Percentiles rank a stretch among this genome's conserved stretches.
phyloP scores from a whole-genome alignment of 495 filamentous ascomycete genomes.

The Penicillium flavigenum region DNA sequence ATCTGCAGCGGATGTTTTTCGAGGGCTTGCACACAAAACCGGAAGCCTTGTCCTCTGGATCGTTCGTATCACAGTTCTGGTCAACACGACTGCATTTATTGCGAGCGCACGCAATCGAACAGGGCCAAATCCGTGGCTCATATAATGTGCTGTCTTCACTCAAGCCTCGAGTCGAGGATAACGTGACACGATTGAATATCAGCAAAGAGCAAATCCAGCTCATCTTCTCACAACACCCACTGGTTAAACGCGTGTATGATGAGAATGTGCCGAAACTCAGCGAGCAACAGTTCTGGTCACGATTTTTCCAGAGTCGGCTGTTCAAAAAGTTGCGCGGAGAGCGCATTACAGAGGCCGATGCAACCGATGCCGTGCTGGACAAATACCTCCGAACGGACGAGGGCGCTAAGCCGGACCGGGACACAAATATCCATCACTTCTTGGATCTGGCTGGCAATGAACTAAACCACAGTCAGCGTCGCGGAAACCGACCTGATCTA shows the following conservation, averaged over 20 bases:
- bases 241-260: slow-evolving; percentile 88
- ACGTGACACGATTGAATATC: slow-evolving; percentile 75
- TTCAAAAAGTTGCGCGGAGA: slow-evolving; percentile 92
- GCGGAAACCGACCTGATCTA: slow-evolving; percentile 80
- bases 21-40: slow-evolving; percentile 77
- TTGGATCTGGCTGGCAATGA: slow-evolving; percentile 94
- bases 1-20: slow-evolving; percentile 74
- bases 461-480: slow-evolving; percentile 73
- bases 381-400: slow-evolving; percentile 76
- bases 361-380: slow-evolving; percentile 74
- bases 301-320: slow-evolving; percentile 85
- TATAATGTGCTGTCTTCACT: slow-evolving; percentile 94
- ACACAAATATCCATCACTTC: slow-evolving; percentile 73
- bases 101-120: slow-evolving; percentile 86
- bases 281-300: slow-evolving; percentile 82
- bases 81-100: slow-evolving; percentile 78
- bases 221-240: slow-evolving; percentile 88
- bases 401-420: slow-evolving; percentile 47
- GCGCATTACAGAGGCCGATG: slow-evolving; percentile 70
- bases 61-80: slow-evolving; percentile 93
- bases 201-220: slow-evolving; percentile 89
- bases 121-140: slow-evolving; percentile 74
- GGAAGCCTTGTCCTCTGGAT: slow-evolving; percentile 68
- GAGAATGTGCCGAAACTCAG: slow-evolving; percentile 83
- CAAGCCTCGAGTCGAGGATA: slow-evolving; percentile 76